Percentiles rank a stretch among this genome's conserved stretches.
phyloP scores from a whole-genome alignment of 2,329 filamentous ascomycete species.

The Colletotrichum lentis region DNA sequence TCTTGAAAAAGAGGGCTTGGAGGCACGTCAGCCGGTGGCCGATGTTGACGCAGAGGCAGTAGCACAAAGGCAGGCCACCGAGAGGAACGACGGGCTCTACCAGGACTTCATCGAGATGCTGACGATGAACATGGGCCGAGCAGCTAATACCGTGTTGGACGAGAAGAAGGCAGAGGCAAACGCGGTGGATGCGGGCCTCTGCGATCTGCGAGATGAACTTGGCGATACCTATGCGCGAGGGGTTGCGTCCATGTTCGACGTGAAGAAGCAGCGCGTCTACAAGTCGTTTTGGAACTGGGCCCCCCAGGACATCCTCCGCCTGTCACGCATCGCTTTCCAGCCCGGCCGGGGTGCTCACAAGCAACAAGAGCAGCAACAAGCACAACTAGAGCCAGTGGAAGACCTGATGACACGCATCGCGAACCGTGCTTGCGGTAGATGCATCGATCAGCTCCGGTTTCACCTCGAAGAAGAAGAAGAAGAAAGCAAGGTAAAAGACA shows the following conservation, averaged over 20 bases:
- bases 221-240: slow-evolving; percentile 94
- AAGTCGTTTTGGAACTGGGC: slow-evolving; percentile 99
- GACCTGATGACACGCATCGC: too few relatives aligned
- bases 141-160: too few relatives aligned
- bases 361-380: slow-evolving; percentile 65
- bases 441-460: too few relatives aligned
- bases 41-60: background rate
- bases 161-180: background rate
- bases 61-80: background rate
- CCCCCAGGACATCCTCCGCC: slow-evolving; percentile 71
- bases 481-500: slow-evolving; percentile 66
- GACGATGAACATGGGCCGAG: background rate
- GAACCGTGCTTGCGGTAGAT: too few relatives aligned
- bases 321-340: slow-evolving; percentile 3
- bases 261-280: slow-evolving; percentile 92
- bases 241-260: slow-evolving; percentile 91
- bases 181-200: background rate
- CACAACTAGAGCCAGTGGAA: too few relatives aligned
- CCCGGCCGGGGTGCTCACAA: slow-evolving; percentile 65
- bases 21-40: background rate
- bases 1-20: background rate
- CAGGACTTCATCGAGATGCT: background rate
- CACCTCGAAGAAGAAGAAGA: slow-evolving; percentile 41
- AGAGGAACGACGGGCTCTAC: background rate
- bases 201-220: slow-evolving; percentile 69